Evolutionary conservation across 2,329 filamentous ascomycete genomes (phyloP).

Genomic region (Amphichorda felina): DNA sequence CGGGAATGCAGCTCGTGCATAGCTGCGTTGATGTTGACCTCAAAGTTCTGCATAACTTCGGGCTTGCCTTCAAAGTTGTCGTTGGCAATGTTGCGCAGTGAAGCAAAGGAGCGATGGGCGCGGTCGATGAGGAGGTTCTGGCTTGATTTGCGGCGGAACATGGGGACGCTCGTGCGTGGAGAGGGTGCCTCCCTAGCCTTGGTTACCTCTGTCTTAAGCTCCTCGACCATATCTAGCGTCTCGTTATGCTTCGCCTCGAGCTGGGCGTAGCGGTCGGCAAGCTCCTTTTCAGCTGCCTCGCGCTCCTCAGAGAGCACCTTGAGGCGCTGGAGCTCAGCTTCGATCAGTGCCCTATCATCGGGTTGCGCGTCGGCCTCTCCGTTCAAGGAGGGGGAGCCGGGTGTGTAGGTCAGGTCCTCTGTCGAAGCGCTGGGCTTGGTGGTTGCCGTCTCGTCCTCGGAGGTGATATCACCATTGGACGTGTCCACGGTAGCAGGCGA

Average conservation of each 20-base stretch:
- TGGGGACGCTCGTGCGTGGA: conserved; percentile 54
- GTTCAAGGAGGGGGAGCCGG: conserved; percentile 4
- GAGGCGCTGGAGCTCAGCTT: conserved; percentile 59
- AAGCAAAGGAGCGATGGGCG: conserved; percentile 81
- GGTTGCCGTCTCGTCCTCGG: conserved; percentile 28
- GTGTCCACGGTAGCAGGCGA: conserved; percentile 54
- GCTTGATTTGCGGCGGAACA: conserved; percentile 87
- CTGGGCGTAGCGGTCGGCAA: conserved; percentile 70
- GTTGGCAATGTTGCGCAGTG: conserved; percentile 74
- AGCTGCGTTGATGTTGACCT: conserved; percentile 79
- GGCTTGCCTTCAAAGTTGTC: conserved; percentile 77
- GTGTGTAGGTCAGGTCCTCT: conserved; percentile 23
- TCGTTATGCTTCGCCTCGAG: conserved; percentile 74
- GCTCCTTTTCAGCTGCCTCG: conserved; percentile 59
- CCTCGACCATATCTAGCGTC: conserved; percentile 75
- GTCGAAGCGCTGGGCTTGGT: conserved; percentile 27
- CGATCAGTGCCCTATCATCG: conserved; percentile 26
- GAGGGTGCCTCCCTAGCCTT: conserved; percentile 50
- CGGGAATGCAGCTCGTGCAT: conserved; percentile 84
- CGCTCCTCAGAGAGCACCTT: conserved; percentile 63
- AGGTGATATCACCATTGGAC: conserved; percentile 40
- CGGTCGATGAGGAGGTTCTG: conserved; percentile 85
- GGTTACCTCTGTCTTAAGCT: conserved; percentile 76
- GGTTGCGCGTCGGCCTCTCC: neutral
- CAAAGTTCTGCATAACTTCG: conserved; percentile 84